Conservation (phyloP, 352 stramenopile genomes). For the Phytophthora litchii region DNA sequence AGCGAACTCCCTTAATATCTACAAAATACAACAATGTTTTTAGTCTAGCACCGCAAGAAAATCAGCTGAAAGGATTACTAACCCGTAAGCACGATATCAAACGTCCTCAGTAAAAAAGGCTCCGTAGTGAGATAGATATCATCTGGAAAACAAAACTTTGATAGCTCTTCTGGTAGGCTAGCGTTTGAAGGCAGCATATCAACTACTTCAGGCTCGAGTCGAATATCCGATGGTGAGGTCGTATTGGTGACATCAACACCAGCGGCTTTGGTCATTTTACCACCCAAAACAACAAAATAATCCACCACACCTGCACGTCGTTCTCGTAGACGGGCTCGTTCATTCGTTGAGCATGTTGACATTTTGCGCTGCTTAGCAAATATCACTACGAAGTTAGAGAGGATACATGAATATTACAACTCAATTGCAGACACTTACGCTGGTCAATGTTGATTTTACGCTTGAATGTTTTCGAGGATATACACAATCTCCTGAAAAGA, state of each 20-base stretch:
- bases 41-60: conserved; percentile 1
- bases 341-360: conserved; percentile 7
- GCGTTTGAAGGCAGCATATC: conserved; percentile 53
- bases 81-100: conserved; percentile 81
- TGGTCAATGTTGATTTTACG: conserved; percentile 26
- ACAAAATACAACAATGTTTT: not conserved
- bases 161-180: conserved; percentile 65
- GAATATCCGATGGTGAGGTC: conserved; percentile 47
- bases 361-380: conserved; percentile 21
- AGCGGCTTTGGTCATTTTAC: conserved; percentile 44
- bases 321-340: conserved; percentile 16
- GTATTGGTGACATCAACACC: conserved; percentile 43
- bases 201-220: conserved; percentile 55
- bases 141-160: conserved; percentile 78
- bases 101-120: conserved; percentile 43
- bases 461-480: conserved; percentile 30
- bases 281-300: conserved; percentile 62
- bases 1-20: conserved; percentile 64
- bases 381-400: not conserved
- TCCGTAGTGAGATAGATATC: conserved; percentile 55
- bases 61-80: not conserved
- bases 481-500: conserved; percentile 27
- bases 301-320: conserved; percentile 48
- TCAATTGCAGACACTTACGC: conserved; percentile 10
- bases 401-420: too few species aligned